Conservation (phyloP, 345 rosid genomes). For the Brassica juncea region DNA sequence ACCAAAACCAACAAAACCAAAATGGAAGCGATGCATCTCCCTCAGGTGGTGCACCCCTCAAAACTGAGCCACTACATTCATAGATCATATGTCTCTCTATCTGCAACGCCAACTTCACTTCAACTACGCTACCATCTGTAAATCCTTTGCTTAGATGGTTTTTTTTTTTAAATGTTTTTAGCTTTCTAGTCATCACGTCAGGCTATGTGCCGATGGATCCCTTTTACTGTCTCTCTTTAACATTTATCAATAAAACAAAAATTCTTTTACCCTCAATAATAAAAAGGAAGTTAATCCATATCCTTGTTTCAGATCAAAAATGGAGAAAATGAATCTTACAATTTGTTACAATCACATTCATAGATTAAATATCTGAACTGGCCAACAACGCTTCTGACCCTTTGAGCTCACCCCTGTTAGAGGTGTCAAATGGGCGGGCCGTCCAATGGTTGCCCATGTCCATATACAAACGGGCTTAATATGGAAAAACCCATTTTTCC, state of each 20-base stretch:
- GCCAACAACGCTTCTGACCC: slow-evolving; percentile 64
- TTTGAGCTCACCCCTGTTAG: slow-evolving; percentile 47
- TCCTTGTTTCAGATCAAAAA: slow-evolving; percentile 8
- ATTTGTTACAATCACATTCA: slow-evolving; percentile 36
- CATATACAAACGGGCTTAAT: too few relatives aligned
- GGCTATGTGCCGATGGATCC: slow-evolving; percentile 27
- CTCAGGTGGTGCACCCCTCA: background rate
- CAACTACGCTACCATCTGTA: slow-evolving; percentile 19
- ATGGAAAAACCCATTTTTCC: too few relatives aligned
- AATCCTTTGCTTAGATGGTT: slow-evolving; percentile 6
- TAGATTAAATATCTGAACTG: slow-evolving; percentile 76
- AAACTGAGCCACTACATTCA: slow-evolving; percentile 39
- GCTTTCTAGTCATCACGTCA: slow-evolving; percentile 38
- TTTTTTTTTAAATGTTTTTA: slow-evolving; percentile 14
- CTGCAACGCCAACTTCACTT: background rate
- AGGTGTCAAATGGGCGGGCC: too few relatives aligned
- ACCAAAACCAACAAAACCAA: slow-evolving; percentile 48
- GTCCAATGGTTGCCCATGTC: too few relatives aligned
- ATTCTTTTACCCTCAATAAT: background rate
- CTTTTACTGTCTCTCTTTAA: slow-evolving; percentile 2
- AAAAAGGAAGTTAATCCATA: slow-evolving; percentile 10
- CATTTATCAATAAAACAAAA: background rate
- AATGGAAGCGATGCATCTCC: slow-evolving; percentile 33
- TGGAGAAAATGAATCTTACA: slow-evolving; percentile 4
- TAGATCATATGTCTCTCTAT: background rate